Base-by-base conservation (phyloP, 345 rosid genomes). In the Punica granatum region DNA sequence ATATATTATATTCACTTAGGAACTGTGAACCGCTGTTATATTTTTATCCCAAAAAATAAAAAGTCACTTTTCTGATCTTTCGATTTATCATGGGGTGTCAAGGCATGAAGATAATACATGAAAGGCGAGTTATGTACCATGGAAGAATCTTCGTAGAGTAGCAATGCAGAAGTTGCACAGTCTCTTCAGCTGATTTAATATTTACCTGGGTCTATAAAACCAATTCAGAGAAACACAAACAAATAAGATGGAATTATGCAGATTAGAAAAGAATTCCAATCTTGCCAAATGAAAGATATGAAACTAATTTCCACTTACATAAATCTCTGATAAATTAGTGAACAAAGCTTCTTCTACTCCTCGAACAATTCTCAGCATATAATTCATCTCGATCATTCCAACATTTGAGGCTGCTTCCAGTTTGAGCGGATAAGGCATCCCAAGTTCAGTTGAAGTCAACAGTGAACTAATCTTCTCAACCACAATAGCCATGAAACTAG, bases 91-190 rank as follows among this genome's bases (percentile, higher is more conserved):
- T 10, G 12, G 61, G 1, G 26, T 56, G 13, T 51, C 23, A 13
- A 23, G 58, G 28, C 28, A 51, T n/a, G 58, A 6, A 51, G 58
- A 62, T 4, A 62, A 19, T 25, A 62, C 33, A 60, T 65, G 37
- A 70, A 72, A 56, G 72, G 78, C 73, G 53, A 72, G 67, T 26
- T 44, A 21, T 68, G 70, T 93, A 93, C 98, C 97, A 76, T 75
- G 96, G 90, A 70, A 93, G 83, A 71, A 90, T 70, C 72, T 81
- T 84, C 68, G 69, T 62, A 67, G 90, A 82, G 79, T 80, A 79
- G 80, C 97, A 90, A 60, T 85, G 85, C 85, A 89, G 77, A 71
- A 93, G 91, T 75, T 78, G 85, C 76, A 80, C 74, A 25, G 78
- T 63, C 19, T 75, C 72, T 71, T 80, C 80, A 28, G 76, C 77